Evolutionary conservation across 1,139 yeast genomes (phyloP).

Genomic region (Debaryomycetaceae sp.): DNA sequence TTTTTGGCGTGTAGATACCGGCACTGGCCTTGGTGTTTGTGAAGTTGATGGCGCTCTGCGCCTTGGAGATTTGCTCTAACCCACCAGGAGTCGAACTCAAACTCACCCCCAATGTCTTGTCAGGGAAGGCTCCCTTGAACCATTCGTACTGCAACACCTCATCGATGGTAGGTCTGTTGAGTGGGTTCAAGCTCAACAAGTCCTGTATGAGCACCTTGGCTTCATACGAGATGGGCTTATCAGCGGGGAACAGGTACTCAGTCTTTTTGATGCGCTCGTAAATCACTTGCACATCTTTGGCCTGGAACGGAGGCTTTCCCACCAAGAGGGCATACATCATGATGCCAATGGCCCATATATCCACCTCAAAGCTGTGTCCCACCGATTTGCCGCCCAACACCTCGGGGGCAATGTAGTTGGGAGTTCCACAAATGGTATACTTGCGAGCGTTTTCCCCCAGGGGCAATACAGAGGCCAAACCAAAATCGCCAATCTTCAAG

Average conservation of each 20-base stretch:
- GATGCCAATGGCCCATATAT: slow-evolving; percentile 95
- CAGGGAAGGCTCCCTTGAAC: slow-evolving; percentile 85
- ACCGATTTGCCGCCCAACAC: slow-evolving; percentile 82
- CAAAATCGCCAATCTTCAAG: slow-evolving; percentile 93
- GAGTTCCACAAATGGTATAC: slow-evolving; percentile 95
- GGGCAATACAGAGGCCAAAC: slow-evolving; percentile 85
- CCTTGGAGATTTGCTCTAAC: slow-evolving; percentile 49
- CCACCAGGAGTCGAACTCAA: slow-evolving; percentile 56
- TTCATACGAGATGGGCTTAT: slow-evolving; percentile 62
- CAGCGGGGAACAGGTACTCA: slow-evolving; percentile 78
- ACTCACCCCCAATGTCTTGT: slow-evolving; percentile 58
- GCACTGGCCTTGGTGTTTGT: slow-evolving; percentile 59
- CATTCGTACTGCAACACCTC: slow-evolving; percentile 79
- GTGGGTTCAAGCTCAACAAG: slow-evolving; percentile 74
- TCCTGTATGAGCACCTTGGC: slow-evolving; percentile 70
- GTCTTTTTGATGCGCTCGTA: slow-evolving; percentile 87
- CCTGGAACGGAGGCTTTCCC: slow-evolving; percentile 97
- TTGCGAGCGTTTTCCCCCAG: slow-evolving; percentile 63
- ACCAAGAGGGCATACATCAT: slow-evolving; percentile 87
- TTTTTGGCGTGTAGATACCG: slow-evolving; percentile 56
- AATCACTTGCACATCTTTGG: slow-evolving; percentile 88
- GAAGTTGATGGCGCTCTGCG: slow-evolving; percentile 69
- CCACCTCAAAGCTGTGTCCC: slow-evolving; percentile 93
- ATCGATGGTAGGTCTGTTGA: slow-evolving; percentile 74
- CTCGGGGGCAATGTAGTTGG: slow-evolving; percentile 97